These are phyloP conservation scores for Hortiboletus campestris DNA, from an alignment of 768 basidiomycete species.

Conservation along the genomic window DNA sequence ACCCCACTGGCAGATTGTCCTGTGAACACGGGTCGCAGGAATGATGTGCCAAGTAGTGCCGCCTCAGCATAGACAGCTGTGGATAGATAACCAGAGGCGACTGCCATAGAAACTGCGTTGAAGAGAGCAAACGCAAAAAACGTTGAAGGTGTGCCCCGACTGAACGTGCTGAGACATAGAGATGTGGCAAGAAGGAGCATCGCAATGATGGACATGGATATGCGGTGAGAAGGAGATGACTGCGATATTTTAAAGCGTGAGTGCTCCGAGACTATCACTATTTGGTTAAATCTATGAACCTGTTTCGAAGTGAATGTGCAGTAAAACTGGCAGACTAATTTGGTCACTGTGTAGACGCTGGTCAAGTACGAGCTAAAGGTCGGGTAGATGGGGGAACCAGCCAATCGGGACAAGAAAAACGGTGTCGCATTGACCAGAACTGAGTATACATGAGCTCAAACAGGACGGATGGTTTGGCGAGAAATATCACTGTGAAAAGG, in stretches of 20 bases:
- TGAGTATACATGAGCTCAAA: neutral
- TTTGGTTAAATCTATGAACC: neutral
- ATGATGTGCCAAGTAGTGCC: neutral
- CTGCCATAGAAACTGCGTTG: neutral
- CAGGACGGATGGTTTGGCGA: neutral
- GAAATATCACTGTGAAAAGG: neutral
- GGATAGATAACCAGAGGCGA: neutral
- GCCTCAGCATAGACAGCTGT: neutral
- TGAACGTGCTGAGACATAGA: neutral
- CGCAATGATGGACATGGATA: neutral
- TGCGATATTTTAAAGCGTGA: neutral
- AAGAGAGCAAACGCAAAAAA: neutral
- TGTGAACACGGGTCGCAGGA: neutral
- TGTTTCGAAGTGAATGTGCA: neutral
- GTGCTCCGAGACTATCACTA: neutral
- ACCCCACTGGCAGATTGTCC: neutral
- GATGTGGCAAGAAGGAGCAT: neutral
- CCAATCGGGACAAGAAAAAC: slow-evolving; percentile 5
- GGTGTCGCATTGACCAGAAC: neutral
- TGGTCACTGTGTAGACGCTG: neutral
- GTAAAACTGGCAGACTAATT: neutral
- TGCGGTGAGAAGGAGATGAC: neutral
- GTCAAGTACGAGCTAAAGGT: neutral
- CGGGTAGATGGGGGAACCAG: neutral
- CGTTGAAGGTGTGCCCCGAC: neutral